Evolutionary conservation across 805 yeast species (phyloP), one percentile per base, ranked within the genome.

Genomic region (Ogataea siamensis): DNA sequence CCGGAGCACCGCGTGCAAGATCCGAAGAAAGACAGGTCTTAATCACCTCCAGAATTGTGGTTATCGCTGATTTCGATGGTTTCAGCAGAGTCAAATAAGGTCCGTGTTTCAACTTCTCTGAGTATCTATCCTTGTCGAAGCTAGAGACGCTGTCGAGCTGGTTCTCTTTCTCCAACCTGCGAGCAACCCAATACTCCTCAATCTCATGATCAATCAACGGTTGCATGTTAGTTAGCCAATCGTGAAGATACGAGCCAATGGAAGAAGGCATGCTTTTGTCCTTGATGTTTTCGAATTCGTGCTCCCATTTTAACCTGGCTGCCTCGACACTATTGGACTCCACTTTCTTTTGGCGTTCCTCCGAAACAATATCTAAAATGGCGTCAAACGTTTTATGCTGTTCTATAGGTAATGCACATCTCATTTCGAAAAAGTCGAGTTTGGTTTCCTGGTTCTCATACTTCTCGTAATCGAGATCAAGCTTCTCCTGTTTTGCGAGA

Each of bases 301-400:
- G 81, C 57, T 78, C 81, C 99, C 99, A 91, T 58, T 85, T 83
- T 53, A 82, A 87, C 46, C 76, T 78, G 0, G 98, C 95, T 1
- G 91, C 89, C 46, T 84, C 89, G 1, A 85, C 68, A 3, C 95
- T 91, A 42, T 83, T 73, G 13, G 77, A 67, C 61, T 93, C 99
- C 21, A 93, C 58, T 20, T 73, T 73, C 31, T 75, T 67, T 59
- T 93, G 96, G 57, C 99, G 76, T 17, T 76, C 77, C 39, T 74
- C 76, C 49, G 93, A 89, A 49, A 83, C 76, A 2, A 69, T 60
- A 46, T 87, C 89, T 32, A 93, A 62, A 0, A 80, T 73, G 13
- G 65, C 67, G 51, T 87, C 84, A 57, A 89, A 91, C 31, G 66
- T 62, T 5, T 62, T 66, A 38, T 66, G 73, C 33, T 73, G 72